phyloP scores from a whole-genome alignment of 352 stramenopile species.

The Aphanomyces cochlioides region DNA sequence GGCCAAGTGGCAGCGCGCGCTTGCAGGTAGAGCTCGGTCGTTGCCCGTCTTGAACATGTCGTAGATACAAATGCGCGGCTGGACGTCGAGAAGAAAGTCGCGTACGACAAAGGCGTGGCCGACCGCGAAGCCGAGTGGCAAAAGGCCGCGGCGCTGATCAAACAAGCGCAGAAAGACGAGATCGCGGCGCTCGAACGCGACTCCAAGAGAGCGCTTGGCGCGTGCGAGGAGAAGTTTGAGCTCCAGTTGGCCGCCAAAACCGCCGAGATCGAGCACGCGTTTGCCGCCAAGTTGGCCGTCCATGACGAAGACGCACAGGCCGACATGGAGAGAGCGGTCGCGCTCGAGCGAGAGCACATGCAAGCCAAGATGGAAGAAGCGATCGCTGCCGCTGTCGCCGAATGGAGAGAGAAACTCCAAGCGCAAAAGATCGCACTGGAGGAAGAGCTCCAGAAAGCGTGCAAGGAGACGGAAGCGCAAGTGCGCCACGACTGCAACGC shows the following conservation, averaged over 20 bases:
- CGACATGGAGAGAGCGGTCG: background rate
- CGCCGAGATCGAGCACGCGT: conserved; percentile 40
- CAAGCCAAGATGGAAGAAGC: background rate
- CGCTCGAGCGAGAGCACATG: background rate
- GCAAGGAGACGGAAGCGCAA: conserved; percentile 12
- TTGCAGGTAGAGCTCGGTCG: conserved; percentile 4
- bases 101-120: conserved; percentile 57
- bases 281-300: conserved; percentile 35
- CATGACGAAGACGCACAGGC: conserved; percentile 1
- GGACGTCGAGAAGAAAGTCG: conserved; percentile 53
- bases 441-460: background rate
- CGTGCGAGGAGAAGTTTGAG: conserved; percentile 58
- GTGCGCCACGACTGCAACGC: background rate
- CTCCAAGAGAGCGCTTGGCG: conserved; percentile 47
- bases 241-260: conserved; percentile 37
- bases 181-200: conserved; percentile 18
- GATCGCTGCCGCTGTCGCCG: background rate
- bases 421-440: conserved; percentile 8
- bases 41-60: conserved; percentile 36
- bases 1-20: conserved; percentile 26
- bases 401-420: conserved; percentile 4
- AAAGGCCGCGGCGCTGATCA: conserved; percentile 63
- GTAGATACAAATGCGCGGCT: conserved; percentile 61
- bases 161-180: conserved; percentile 67
- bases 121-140: conserved; percentile 78